Evolutionary conservation across 176 grass and related monocot genomes (phyloP).

Genomic region (Cocos nucifera): DNA sequence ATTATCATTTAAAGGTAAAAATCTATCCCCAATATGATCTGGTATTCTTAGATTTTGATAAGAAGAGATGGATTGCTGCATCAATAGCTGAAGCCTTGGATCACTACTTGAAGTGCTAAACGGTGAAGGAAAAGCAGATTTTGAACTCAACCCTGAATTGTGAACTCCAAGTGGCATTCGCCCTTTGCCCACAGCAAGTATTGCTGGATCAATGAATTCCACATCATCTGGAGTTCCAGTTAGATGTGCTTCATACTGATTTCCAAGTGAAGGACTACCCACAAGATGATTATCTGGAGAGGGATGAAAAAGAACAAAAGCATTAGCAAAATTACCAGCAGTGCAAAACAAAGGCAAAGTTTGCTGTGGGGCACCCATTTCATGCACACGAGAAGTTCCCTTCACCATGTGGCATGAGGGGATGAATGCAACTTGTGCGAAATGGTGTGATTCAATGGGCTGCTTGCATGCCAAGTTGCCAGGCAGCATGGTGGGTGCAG

Average conservation of each 20-base stretch:
- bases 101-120: slow-evolving; percentile 51
- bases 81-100: slow-evolving; percentile 56
- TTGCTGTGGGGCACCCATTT: too few species aligned
- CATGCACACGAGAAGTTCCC: too few species aligned
- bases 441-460: too few species aligned
- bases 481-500: too few species aligned
- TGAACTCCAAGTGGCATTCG: slow-evolving; percentile 45
- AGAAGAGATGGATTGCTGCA: slow-evolving; percentile 54
- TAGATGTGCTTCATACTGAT: slow-evolving; percentile 47
- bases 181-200: slow-evolving; percentile 85
- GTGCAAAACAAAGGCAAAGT: too few species aligned
- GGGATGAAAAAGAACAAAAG: slow-evolving; percentile 7
- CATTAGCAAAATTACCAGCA: neutral
- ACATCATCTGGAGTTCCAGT: slow-evolving; percentile 48
- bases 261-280: slow-evolving; percentile 37
- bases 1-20: slow-evolving; percentile 53
- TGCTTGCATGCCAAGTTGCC: too few species aligned
- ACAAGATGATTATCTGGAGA: slow-evolving; percentile 32
- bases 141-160: slow-evolving; percentile 47
- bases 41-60: slow-evolving; percentile 46
- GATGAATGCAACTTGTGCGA: too few species aligned
- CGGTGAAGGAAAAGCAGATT: slow-evolving; percentile 35
- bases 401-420: too few species aligned
- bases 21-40: slow-evolving; percentile 40
- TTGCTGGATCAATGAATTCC: slow-evolving; percentile 88